These are phyloP conservation scores for Fusarium sp. DNA, from an alignment of 2,329 filamentous ascomycete species.

Conservation along the genomic window DNA sequence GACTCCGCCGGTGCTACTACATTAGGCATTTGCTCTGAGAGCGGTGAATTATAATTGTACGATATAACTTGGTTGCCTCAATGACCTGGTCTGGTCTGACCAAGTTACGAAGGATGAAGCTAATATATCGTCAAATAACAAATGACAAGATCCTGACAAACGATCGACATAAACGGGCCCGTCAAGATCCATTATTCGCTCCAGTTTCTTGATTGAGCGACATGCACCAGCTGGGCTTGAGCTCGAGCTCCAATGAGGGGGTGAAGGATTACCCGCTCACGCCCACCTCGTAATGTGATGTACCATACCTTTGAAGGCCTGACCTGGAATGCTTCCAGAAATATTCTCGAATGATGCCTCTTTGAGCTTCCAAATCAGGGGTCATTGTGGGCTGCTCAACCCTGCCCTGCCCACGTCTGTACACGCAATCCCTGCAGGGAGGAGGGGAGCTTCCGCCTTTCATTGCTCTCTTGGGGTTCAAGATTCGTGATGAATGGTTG, in stretches of 20 bases:
- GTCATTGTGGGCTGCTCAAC: constrained; percentile 13
- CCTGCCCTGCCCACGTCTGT: constrained; percentile 4
- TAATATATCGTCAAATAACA: not conserved
- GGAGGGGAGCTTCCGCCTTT: not conserved
- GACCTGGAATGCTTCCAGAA: constrained; percentile 44
- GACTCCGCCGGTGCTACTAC: not conserved
- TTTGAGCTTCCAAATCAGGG: constrained; percentile 28
- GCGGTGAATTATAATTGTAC: not conserved
- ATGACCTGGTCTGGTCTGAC: not conserved
- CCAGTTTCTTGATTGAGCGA: not conserved
- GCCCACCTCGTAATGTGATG: constrained; percentile 23
- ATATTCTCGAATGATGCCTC: constrained; percentile 46
- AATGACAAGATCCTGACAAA: constrained; percentile 17
- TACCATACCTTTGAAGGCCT: too few species aligned
- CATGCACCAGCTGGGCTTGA: not conserved
- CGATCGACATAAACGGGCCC: constrained; percentile 13
- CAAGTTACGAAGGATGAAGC: constrained; percentile 13
- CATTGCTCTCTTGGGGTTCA: not conserved
- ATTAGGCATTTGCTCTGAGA: constrained; percentile 2
- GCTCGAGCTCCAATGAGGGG: constrained; percentile 8
- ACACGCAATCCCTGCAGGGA: constrained; percentile 35
- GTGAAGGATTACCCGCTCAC: constrained; percentile 14
- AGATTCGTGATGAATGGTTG: not conserved
- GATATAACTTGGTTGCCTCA: not conserved
- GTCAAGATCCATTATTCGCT: not conserved